phyloP scores from a whole-genome alignment of 495 filamentous ascomycete species.

The Hypoxylon subgilvum region DNA sequence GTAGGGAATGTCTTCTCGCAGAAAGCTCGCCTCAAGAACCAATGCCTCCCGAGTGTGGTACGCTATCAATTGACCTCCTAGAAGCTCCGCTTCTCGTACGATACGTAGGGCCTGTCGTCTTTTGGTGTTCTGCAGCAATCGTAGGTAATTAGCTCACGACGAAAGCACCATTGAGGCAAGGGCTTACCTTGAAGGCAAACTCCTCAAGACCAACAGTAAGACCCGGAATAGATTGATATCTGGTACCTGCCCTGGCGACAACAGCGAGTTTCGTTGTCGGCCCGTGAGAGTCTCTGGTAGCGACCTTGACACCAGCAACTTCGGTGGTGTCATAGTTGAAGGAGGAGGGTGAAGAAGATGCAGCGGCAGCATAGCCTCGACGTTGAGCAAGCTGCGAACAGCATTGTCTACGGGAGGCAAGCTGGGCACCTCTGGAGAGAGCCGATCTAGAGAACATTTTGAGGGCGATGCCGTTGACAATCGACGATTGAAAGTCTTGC shows the following conservation, averaged over 20 bases:
- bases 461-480: constrained; percentile 57
- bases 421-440: constrained; percentile 76
- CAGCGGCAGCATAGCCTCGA: constrained; percentile 80
- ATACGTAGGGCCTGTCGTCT: constrained; percentile 89
- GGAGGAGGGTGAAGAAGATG: constrained; percentile 66
- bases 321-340: constrained; percentile 89
- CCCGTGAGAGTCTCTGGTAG: constrained; percentile 82
- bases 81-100: constrained; percentile 89
- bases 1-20: constrained; percentile 94
- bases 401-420: constrained; percentile 72
- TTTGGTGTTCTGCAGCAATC: constrained; percentile 70
- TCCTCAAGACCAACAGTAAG: constrained; percentile 87
- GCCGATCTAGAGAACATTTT: constrained; percentile 87
- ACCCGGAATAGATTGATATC: constrained; percentile 88
- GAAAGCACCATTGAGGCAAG: constrained; percentile 15
- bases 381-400: constrained; percentile 63
- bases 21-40: constrained; percentile 89
- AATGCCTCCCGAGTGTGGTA: constrained; percentile 92
- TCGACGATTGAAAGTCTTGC: constrained; percentile 52
- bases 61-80: constrained; percentile 82
- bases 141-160: constrained; percentile 58
- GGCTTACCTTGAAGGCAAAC: constrained; percentile 92
- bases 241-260: constrained; percentile 88
- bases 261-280: constrained; percentile 88
- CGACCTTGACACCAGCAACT: constrained; percentile 85